These are phyloP conservation scores for Chalciporus piperatus DNA, from an alignment of 768 basidiomycete genomes.

Conservation along the genomic window DNA sequence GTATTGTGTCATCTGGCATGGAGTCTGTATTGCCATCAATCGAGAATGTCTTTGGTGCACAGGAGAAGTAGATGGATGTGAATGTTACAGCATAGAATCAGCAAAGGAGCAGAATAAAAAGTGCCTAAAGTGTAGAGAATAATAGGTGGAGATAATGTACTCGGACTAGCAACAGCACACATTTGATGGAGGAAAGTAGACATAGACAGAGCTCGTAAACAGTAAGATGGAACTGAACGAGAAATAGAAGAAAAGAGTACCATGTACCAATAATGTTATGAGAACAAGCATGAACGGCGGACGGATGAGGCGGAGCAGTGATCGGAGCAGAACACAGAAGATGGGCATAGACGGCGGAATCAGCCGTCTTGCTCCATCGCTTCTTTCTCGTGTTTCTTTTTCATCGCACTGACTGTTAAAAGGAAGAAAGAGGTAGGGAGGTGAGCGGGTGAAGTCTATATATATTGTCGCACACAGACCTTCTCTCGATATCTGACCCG, in stretches of 20 bases:
- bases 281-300: not conserved
- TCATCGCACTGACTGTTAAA: conserved; percentile 73
- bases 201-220: not conserved
- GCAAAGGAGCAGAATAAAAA: conserved; percentile 3
- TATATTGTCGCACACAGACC: conserved; percentile 43
- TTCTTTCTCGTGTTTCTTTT: conserved; percentile 77
- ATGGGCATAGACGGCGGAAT: no score
- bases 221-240: not conserved
- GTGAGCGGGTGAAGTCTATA: not conserved
- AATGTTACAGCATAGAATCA: no score
- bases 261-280: conserved; percentile 22
- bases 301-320: not conserved
- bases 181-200: not conserved
- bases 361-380: conserved; percentile 54
- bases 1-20: no score
- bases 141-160: conserved; percentile 19
- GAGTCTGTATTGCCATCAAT: no score
- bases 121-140: conserved; percentile 15
- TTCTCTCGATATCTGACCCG: conserved; percentile 84
- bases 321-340: not conserved
- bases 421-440: not conserved
- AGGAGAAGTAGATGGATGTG: no score
- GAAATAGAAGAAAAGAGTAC: no score
- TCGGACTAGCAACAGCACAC: not conserved
- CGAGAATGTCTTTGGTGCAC: no score